Base-by-base conservation (phyloP, 768 basidiomycete species). In the Dendrothele bispora region DNA sequence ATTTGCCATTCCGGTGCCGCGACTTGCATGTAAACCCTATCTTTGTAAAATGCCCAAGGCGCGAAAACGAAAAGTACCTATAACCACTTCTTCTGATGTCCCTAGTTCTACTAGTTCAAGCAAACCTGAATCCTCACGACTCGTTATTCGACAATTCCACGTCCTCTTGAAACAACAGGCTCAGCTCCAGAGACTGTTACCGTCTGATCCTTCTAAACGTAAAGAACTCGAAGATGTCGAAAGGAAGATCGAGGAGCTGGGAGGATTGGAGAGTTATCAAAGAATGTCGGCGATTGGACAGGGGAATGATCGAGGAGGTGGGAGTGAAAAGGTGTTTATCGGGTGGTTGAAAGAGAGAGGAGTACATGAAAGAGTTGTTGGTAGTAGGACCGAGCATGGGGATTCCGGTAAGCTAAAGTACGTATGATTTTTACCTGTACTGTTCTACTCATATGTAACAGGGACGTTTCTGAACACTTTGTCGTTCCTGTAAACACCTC, bases 231-330 rank as follows among this genome's bases (percentile, higher is more conserved):
- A 52, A 3, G 70, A 75, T n/a, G 70, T 92, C 14, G 78, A 86
- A 34, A 49, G 64, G 12, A 75, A 88, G 57, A 83, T 95, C 15
- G 74, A 75, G 2, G 66, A 67, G 11, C 68, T 91, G n/a, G 93
- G 93, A 4, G 93, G 91, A 2, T 59, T 97, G 29, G 80, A 83
- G 45, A 71, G 70, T 21, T 97, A 97, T 62, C 93, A 97, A 62
- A 75, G 71, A 30, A 90, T 93, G 78, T 94, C 91, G 26, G 77
- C 68, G 45, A 72, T 88, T 14, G 94, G 94, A 1, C 94, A 97
- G 60, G 78, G 82, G 3, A 73, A 67, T 7, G 88, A 92, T 50
- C 72, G 94, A 43, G 94, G 94, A 7, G 94, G 94, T 3, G 94
- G 93, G 5, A 91, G 87, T 58, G 88, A 95, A 58, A 88, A 82